Conservation (phyloP, 2,329 filamentous ascomycete genomes). For the Macrophomina pseudophaseolina region DNA sequence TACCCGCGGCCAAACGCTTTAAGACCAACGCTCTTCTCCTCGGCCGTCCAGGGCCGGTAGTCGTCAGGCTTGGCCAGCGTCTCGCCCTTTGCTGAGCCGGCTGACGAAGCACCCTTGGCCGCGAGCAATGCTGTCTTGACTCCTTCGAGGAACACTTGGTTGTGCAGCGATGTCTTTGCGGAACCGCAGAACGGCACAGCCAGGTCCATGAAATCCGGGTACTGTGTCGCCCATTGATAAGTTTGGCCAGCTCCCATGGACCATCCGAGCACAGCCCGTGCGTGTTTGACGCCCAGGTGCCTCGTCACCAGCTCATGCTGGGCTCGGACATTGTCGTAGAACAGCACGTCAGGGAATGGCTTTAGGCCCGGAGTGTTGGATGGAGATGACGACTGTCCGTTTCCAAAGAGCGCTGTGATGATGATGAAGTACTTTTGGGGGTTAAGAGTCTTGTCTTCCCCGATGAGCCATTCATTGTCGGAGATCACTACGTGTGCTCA, state of each 20-base stretch:
- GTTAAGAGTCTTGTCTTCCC: constrained; percentile 66
- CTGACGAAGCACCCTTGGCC: constrained; percentile 60
- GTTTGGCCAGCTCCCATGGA: constrained; percentile 73
- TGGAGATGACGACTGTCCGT: constrained; percentile 70
- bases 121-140: constrained; percentile 66
- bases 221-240: constrained; percentile 68
- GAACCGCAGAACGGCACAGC: constrained; percentile 69
- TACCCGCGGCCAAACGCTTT: constrained; percentile 78
- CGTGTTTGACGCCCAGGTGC: constrained; percentile 64
- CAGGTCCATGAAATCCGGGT: constrained; percentile 69
- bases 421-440: constrained; percentile 72
- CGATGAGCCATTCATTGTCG: constrained; percentile 78
- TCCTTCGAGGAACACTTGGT: constrained; percentile 70
- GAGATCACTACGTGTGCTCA: constrained; percentile 56
- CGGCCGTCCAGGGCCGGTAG: constrained; percentile 56
- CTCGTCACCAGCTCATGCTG: constrained; percentile 70
- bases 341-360: constrained; percentile 66
- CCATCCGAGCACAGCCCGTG: constrained; percentile 70
- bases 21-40: constrained; percentile 62
- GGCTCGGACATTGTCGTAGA: constrained; percentile 73
- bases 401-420: constrained; percentile 71
- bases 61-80: constrained; percentile 35
- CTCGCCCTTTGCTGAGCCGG: constrained; percentile 49
- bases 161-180: constrained; percentile 68
- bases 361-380: constrained; percentile 62